These are phyloP conservation scores for Penicillium sp. DNA, from an alignment of 2,329 filamentous ascomycete genomes.

Conservation along the genomic window DNA sequence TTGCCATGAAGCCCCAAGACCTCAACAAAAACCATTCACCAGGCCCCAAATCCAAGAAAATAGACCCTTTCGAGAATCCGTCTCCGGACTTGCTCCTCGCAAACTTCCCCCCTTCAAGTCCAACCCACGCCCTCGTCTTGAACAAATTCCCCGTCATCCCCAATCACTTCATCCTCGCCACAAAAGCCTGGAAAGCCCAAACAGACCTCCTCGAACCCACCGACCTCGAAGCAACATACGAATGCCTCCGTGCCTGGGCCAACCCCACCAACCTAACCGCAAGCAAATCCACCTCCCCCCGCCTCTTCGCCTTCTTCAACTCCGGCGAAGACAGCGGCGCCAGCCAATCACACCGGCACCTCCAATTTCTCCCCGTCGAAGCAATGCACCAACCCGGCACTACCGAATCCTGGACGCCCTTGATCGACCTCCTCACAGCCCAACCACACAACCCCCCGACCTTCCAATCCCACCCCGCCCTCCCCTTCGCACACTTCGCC, in stretches of 20 bases:
- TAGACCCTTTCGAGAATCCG: conserved; percentile 50
- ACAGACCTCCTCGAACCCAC: conserved; percentile 46
- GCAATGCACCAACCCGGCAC: conserved; percentile 42
- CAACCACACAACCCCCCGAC: conserved; percentile 18
- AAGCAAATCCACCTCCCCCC: conserved; percentile 10
- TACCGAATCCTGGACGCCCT: conserved; percentile 48
- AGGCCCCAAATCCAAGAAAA: conserved; percentile 29
- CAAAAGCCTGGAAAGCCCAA: conserved; percentile 45
- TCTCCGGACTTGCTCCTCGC: conserved; percentile 45
- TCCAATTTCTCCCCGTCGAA: conserved; percentile 52
- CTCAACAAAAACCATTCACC: conserved; percentile 23
- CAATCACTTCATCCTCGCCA: conserved; percentile 54
- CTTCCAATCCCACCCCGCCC: conserved; percentile 28
- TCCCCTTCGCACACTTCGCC: conserved; percentile 56
- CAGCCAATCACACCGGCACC: conserved; percentile 50
- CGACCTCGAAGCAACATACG: conserved; percentile 45
- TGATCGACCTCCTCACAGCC: conserved; percentile 46
- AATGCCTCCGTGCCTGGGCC: conserved; percentile 47
- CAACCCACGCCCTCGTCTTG: conserved; percentile 45
- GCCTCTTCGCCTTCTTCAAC: conserved; percentile 53
- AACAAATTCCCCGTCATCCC: conserved; percentile 54
- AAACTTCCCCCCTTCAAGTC: conserved; percentile 36
- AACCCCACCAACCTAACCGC: neutral
- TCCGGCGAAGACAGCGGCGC: conserved; percentile 52
- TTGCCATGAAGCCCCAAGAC: conserved; percentile 46